These are phyloP conservation scores for Scedosporium dehoogii DNA, from an alignment of 2,329 filamentous ascomycete species.

Conservation along the genomic window DNA sequence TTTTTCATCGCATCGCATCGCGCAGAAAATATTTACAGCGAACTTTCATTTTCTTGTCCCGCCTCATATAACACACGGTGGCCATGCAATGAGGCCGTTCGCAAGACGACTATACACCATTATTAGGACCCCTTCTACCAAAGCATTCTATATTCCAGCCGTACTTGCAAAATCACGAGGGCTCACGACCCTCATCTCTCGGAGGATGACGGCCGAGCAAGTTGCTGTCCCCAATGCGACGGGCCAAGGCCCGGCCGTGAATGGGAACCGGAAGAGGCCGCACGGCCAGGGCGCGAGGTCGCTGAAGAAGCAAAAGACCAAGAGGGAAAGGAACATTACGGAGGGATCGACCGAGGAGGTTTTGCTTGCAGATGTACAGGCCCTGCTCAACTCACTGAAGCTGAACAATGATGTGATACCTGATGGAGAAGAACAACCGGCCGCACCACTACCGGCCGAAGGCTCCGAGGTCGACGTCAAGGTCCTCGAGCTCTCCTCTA, in stretches of 20 bases:
- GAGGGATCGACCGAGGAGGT: constrained; percentile 59
- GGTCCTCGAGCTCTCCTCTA: constrained; percentile 77
- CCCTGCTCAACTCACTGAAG: constrained; percentile 28
- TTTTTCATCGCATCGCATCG: not conserved
- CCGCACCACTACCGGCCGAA: constrained; percentile 45
- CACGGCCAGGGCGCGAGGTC: not conserved
- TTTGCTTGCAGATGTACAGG: constrained; percentile 51
- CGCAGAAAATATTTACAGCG: not conserved
- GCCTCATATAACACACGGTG: not conserved
- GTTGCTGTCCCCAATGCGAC: not conserved
- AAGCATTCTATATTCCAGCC: not conserved
- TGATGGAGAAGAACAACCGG: constrained; percentile 12
- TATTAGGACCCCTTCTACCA: not conserved
- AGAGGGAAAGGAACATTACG: constrained; percentile 49
- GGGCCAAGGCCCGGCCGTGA: not conserved
- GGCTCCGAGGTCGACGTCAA: constrained; percentile 73
- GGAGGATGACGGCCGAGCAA: not conserved
- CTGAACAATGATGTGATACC: constrained; percentile 18
- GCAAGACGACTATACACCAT: not conserved
- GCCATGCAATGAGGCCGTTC: not conserved
- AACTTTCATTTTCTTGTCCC: not conserved
- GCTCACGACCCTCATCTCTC: not conserved
- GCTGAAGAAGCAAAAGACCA: constrained; percentile 36
- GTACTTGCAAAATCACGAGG: not conserved
- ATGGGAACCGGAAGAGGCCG: not conserved